Base-by-base conservation (phyloP, 2,329 filamentous ascomycete genomes). In the Rhynchosporium graminicola region DNA sequence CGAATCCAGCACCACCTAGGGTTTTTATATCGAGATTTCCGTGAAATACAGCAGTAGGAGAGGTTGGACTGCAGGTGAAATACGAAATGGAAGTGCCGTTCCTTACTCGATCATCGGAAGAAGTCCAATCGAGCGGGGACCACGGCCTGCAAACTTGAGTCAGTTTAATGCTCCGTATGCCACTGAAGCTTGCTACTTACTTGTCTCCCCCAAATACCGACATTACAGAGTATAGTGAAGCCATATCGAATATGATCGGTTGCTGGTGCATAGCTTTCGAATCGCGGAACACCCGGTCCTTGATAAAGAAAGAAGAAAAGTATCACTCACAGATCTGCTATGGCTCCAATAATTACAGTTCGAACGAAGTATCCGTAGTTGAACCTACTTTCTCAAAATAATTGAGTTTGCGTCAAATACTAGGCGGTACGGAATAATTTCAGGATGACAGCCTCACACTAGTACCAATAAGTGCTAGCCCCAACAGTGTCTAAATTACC, bases 1-100 rank as follows among this genome's bases (percentile, higher is more conserved):
- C 91, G 72, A 96, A 95, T 4, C 91, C 91, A 0, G 91, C 91
- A 36, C 90, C 90, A 31, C 90, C 90, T 0, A 95, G 84, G 0
- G 89, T 86, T 59, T 81, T 82, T 66, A 88, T 91, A 76, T 95
- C 90, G 26, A 95, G 81, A 29, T 80, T 79, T 2, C 91, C 91
- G 66, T 84, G 77, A 76, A 93, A 73, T 76, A 81, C 60, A 75
- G 87, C 85, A 75, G 70, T 63, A 4, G 65, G 65, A 65, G 57
- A 71, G 48, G 69, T 67, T 10, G 66, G 61, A 26, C 71, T 63
- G 54, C 76, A 75, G 47, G 73, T 74, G n/a, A 85, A 74, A 64
- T 80, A 75, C 38, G 84, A 86, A 60, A 77, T 75, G 65, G 88
- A 91, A 63, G 81, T 82, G 57, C 91, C 91, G 63, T 89, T 89